Evolutionary conservation across 2,329 filamentous ascomycete species (phyloP), one percentile per base, ranked within the genome.

Genomic region (Aspergillus neoniger): DNA sequence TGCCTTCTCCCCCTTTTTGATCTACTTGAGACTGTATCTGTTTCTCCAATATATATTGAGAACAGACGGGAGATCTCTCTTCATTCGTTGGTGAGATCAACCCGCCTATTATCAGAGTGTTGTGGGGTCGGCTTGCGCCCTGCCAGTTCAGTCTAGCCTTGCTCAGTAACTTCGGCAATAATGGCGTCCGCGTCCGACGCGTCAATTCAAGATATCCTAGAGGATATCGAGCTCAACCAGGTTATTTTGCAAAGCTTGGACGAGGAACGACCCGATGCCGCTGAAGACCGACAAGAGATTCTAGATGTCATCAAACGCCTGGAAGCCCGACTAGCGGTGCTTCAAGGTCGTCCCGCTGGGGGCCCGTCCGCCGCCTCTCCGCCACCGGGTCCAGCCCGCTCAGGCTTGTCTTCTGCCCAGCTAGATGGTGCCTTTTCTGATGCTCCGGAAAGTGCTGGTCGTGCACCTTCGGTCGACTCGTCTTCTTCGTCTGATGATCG

Each of bases 201-300:
- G 59, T 65, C 68, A 56, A 61, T 68, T 21, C 68, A 68, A 60
- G 68, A 70, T 14, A 23, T 76, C 30, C 19, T 69, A 25, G 74
- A 75, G 15, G 74, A 76, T 19, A 57, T 76, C n/a, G 64, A 75
- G 19, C 57, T 74, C 2, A 65, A 75, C 21, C 62, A 69, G 50
- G 69, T 70, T 23, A 72, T 76, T 36, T 58, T 73, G 5, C 61
- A 72, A 43, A 74, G 73, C 39, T 63, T 75, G 38, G 56, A 70
- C 5, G 64, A 69, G 30, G 61, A 64, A 39, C 65, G 67, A 15
- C 70, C 72, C 2, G 63, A 64, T 52, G 70, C 67, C 2, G n/a
- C 61, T 30, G 69, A 64, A 47, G 66, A 70, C 32, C 69, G 60
- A 23, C 59, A 66, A 41, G 74, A 76, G 30, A 66, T 72, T n/a